Evolutionary conservation across 2,329 filamentous ascomycete genomes (phyloP).

Genomic region (Neonectria magnoliae): DNA sequence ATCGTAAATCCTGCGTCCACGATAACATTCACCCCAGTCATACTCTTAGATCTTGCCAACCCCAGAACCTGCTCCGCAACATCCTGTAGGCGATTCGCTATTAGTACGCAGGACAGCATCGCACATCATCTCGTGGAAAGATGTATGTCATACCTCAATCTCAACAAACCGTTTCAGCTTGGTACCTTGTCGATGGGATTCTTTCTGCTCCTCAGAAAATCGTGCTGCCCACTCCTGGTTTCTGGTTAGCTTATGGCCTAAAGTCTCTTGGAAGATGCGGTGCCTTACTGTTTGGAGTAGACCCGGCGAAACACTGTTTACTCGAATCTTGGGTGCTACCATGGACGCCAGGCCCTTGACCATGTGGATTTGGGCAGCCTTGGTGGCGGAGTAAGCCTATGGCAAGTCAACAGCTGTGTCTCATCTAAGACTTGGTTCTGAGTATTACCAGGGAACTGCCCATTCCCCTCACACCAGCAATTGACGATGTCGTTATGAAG

Average conservation of each 20-base stretch:
- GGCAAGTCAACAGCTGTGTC: neutral
- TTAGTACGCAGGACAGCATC: neutral
- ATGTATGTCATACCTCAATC: slow-evolving; percentile 41
- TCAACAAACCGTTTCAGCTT: slow-evolving; percentile 69
- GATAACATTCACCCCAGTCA: slow-evolving; percentile 63
- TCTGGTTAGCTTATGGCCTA: neutral
- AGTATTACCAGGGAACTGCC: slow-evolving; percentile 67
- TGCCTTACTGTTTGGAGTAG: slow-evolving; percentile 56
- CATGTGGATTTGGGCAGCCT: slow-evolving; percentile 74
- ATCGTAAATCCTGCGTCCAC: slow-evolving; percentile 52
- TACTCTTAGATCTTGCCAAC: slow-evolving; percentile 58
- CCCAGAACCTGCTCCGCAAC: slow-evolving; percentile 63
- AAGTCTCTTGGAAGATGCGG: neutral
- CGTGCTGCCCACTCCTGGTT: slow-evolving; percentile 68
- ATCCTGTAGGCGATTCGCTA: slow-evolving; percentile 42
- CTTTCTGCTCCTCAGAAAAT: slow-evolving; percentile 67
- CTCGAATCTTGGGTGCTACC: slow-evolving; percentile 64
- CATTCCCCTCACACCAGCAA: slow-evolving; percentile 71
- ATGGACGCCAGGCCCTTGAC: slow-evolving; percentile 63
- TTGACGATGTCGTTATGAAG: slow-evolving; percentile 71
- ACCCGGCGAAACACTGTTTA: slow-evolving; percentile 68
- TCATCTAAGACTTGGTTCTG: slow-evolving; percentile 9
- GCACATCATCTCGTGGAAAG: no score
- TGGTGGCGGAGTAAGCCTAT: slow-evolving; percentile 79
- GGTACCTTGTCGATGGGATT: slow-evolving; percentile 62